Evolutionary conservation across 1,139 yeast species (phyloP).

Genomic region (Scheffersomyces insectosa): DNA sequence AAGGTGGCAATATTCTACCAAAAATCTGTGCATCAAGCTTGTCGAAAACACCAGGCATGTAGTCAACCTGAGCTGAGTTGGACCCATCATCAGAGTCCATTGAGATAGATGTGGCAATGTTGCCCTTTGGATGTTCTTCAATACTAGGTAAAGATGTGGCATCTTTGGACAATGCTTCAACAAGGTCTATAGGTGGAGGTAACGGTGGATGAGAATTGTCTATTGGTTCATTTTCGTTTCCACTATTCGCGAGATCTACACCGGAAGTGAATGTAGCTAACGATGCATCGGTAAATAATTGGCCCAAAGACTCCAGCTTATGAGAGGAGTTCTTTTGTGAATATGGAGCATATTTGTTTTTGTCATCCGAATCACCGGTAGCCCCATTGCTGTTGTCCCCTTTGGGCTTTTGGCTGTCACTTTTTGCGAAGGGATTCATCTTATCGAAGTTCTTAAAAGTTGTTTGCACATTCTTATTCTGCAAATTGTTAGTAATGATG

Average conservation of each 20-base stretch:
- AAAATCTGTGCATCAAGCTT: slow-evolving; percentile 80
- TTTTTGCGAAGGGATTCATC: slow-evolving; percentile 28
- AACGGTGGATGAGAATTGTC: too few species aligned
- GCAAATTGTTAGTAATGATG: slow-evolving; percentile 1
- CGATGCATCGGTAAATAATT: slow-evolving; percentile 2
- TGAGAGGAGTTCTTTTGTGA: not conserved
- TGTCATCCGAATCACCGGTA: not conserved
- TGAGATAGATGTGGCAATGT: not conserved
- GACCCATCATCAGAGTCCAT: not conserved
- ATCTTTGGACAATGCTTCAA: not conserved
- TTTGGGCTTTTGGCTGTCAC: not conserved
- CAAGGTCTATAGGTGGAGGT: too few species aligned
- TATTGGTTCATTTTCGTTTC: slow-evolving; percentile 3
- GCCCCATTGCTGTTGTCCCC: not conserved
- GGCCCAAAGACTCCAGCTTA: not conserved
- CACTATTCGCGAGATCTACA: slow-evolving; percentile 1
- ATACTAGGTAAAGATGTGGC: not conserved
- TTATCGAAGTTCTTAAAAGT: slow-evolving; percentile 37
- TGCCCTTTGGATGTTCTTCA: not conserved
- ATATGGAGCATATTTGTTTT: not conserved
- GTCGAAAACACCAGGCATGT: slow-evolving; percentile 81
- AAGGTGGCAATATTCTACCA: slow-evolving; percentile 82
- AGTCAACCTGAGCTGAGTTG: slow-evolving; percentile 19
- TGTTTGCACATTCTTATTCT: slow-evolving; percentile 21
- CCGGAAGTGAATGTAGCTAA: slow-evolving; percentile 1